phyloP scores from a whole-genome alignment of 805 yeast genomes.

The Cyberlindnera euphorbiiphila region DNA sequence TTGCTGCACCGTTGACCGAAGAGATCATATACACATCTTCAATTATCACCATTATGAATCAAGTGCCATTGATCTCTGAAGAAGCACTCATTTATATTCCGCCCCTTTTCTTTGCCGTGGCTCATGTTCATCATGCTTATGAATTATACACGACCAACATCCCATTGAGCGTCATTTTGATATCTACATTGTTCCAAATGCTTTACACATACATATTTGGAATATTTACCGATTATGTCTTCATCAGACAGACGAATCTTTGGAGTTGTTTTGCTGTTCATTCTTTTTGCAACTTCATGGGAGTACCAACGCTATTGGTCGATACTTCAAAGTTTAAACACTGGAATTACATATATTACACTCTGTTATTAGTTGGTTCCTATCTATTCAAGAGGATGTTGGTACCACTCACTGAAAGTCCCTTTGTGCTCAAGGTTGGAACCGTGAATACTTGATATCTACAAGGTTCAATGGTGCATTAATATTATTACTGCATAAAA shows the following conservation, averaged over 20 bases:
- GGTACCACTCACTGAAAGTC: conserved; percentile 11
- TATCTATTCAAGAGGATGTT: conserved; percentile 34
- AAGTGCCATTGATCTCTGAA: conserved; percentile 19
- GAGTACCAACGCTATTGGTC: conserved; percentile 48
- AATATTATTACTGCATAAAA: no score
- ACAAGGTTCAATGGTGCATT: no score
- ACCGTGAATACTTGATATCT: no score
- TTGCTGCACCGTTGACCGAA: conserved; percentile 76
- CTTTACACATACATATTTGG: conserved; percentile 72
- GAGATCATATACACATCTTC: conserved; percentile 65
- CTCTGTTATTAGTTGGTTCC: conserved; percentile 41
- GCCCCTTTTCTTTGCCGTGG: conserved; percentile 70
- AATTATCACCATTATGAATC: conserved; percentile 32
- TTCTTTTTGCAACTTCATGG: conserved; percentile 63
- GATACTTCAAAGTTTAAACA: conserved; percentile 15
- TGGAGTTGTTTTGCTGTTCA: conserved; percentile 61
- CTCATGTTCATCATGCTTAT: conserved; percentile 74
- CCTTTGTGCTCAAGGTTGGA: background rate
- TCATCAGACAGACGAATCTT: conserved; percentile 47
- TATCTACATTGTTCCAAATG: conserved; percentile 48
- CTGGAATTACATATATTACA: conserved; percentile 36
- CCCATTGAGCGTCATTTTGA: conserved; percentile 31
- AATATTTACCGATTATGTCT: conserved; percentile 53
- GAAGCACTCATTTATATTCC: conserved; percentile 35
- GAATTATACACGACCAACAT: conserved; percentile 36